Percentiles rank a stretch among this genome's conserved stretches.
phyloP scores from a whole-genome alignment of 257 asterid species.

The Solanum rostratum region DNA sequence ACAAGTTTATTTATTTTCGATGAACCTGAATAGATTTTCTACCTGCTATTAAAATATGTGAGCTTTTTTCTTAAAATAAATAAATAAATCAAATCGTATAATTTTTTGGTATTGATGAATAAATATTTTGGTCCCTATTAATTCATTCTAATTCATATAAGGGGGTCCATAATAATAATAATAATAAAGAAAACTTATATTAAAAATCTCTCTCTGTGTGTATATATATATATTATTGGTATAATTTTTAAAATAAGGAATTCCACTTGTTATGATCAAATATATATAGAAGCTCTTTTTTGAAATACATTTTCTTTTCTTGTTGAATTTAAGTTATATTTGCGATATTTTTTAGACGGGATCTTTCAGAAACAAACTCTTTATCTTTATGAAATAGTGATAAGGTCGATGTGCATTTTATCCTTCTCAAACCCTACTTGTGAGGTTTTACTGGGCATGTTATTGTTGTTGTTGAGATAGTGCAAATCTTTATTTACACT shows the following conservation, averaged over 20 bases:
- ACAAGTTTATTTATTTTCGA: conserved; percentile 26
- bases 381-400: too few relatives aligned
- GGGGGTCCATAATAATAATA: background rate
- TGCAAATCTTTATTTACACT: background rate
- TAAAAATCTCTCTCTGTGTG: background rate
- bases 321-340: background rate
- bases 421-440: too few relatives aligned
- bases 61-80: too few relatives aligned
- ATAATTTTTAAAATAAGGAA: too few relatives aligned
- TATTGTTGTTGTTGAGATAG: too few relatives aligned
- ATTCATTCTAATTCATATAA: background rate
- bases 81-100: too few relatives aligned
- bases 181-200: background rate
- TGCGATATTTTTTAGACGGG: too few relatives aligned
- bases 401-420: too few relatives aligned
- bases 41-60: background rate
- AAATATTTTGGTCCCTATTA: background rate
- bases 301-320: background rate
- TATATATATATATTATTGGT: too few relatives aligned
- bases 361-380: too few relatives aligned
- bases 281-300: background rate
- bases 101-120: background rate
- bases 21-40: too few relatives aligned
- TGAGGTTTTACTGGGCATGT: too few relatives aligned
- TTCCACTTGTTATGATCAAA: background rate